Base-by-base conservation (phyloP, 2,329 filamentous ascomycete species). In the Colletotrichum magnum region DNA sequence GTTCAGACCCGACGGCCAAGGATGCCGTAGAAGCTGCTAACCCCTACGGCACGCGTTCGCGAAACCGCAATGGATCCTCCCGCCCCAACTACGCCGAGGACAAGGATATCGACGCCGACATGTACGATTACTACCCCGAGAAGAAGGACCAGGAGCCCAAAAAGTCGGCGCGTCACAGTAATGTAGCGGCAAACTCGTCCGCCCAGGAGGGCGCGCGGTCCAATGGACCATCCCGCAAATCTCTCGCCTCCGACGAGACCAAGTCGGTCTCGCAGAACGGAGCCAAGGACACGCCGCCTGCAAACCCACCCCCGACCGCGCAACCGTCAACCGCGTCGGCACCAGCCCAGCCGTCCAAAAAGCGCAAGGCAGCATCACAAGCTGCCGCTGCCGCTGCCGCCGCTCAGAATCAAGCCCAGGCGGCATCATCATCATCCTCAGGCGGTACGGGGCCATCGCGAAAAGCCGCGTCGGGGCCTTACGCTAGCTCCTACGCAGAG, bases 51-150 rank as follows among this genome's bases (percentile, higher is more conserved):
- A 99, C 96, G 79, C 92, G 95, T 76, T 98, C 95, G 75, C 93
- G 96, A 79, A 97, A 97, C 81, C 92, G 95, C 77, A 91, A 89
- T 67, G 92, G 93, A 76, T 90, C 88, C 73, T 88, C 92, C 74
- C 93, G 96, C 74, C 91, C 92, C 73, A 99, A 99, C 82, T 99
- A 99, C 81, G 95, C 96, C 58, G 96, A 99, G 83, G 93, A 95
- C 81, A 93, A 89, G 82, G 95, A 98, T 80, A 86, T 95, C 74
- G 95, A 98, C 76, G 90, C 93, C 81, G 96, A 98, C 69, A 82
- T 87, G 78, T 94, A 94, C 79, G 95, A 98, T 76, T 88, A 87
- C 78, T 83, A 86, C 77, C 79, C 83, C 61, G 82, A 87, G 73
- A 85, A 86, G 76, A 86, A 88, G 74, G 86, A 89, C 16, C 83